A percentile compares a stretch with the other conserved stretches of the same genome.
These are phyloP conservation scores for Wickerhamomyces subpelliculosus DNA, from an alignment of 805 yeast genomes.

Conservation along the genomic window DNA sequence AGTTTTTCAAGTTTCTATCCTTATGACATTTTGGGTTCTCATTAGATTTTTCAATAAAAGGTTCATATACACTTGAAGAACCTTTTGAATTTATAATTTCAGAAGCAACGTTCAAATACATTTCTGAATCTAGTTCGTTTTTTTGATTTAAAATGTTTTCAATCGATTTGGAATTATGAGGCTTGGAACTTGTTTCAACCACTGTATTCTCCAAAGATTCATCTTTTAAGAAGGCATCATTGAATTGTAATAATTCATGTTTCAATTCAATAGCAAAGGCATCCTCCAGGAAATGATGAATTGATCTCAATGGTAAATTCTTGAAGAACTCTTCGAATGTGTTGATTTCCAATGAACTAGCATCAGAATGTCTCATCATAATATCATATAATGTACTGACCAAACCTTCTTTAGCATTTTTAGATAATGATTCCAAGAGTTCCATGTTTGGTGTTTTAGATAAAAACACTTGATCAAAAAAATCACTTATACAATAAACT, in stretches of 20 bases:
- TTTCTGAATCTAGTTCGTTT: no score
- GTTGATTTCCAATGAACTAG: background rate
- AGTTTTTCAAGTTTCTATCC: no score
- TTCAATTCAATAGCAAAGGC: background rate
- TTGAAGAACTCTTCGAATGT: background rate
- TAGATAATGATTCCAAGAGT: background rate
- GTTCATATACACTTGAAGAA: no score
- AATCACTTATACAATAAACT: background rate
- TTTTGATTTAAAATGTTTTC: no score
- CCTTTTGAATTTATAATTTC: no score
- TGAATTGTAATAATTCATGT: background rate
- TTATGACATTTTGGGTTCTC: no score
- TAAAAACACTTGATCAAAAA: background rate
- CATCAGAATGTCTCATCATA: background rate
- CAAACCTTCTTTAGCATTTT: conserved; percentile 1
- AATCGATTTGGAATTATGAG: no score
- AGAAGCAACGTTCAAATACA: no score
- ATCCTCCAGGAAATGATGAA: background rate
- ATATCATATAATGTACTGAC: background rate
- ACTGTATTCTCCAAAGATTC: background rate
- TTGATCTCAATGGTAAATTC: background rate
- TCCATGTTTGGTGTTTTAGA: background rate
- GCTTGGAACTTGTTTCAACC: background rate
- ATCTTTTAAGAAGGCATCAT: background rate
- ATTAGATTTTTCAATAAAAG: no score